These are phyloP conservation scores for Cyclocybe aegerita DNA, from an alignment of 768 basidiomycete species.

Conservation along the genomic window DNA sequence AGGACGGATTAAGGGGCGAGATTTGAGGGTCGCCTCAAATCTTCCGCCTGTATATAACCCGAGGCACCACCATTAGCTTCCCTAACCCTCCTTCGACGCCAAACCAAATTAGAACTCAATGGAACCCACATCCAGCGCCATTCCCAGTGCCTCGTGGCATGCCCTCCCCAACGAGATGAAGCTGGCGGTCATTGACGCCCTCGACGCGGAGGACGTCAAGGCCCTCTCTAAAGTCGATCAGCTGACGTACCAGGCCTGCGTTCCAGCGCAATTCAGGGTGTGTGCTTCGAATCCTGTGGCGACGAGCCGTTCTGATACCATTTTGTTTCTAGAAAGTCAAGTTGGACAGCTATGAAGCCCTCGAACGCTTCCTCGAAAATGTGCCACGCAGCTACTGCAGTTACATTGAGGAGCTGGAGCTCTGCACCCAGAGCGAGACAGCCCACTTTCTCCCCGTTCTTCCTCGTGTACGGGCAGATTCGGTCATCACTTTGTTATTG, in stretches of 20 bases:
- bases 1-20: conserved; percentile 9
- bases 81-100: background rate
- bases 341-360: conserved; percentile 43
- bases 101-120: background rate
- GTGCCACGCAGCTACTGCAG: conserved; percentile 56
- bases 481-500: conserved; percentile 49
- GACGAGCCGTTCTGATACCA: conserved; percentile 12
- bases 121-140: conserved; percentile 8
- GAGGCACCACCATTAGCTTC: background rate
- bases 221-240: conserved; percentile 50
- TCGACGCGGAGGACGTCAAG: conserved; percentile 43
- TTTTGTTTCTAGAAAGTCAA: conserved; percentile 42
- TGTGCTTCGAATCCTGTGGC: conserved; percentile 18
- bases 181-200: conserved; percentile 51
- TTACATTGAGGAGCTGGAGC: conserved; percentile 53
- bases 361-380: conserved; percentile 50
- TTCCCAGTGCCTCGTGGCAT: conserved; percentile 42
- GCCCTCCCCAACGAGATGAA: conserved; percentile 67
- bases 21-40: background rate
- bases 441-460: conserved; percentile 19
- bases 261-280: conserved; percentile 62
- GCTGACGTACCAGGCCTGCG: conserved; percentile 50
- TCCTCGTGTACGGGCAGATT: conserved; percentile 38
- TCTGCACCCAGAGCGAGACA: conserved; percentile 32
- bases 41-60: background rate